Evolutionary conservation across 148 eudicot genomes (phyloP), one percentile per base, ranked within the genome.

Genomic region (Camellia granthamiana): DNA sequence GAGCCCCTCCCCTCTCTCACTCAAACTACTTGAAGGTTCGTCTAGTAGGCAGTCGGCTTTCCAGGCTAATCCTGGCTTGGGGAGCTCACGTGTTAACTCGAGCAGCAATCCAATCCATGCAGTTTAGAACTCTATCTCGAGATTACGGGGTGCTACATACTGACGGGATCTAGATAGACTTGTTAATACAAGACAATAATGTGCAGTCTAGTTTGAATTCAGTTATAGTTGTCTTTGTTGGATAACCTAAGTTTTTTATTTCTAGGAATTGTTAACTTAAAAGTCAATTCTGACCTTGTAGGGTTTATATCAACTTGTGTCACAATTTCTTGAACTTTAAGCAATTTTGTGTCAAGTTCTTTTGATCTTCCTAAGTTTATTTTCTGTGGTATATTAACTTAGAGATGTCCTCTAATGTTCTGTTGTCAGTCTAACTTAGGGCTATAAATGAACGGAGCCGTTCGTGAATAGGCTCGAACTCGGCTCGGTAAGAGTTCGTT

Each of bases 21-120:
- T 88, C 16, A 88, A 91, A 74, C 84, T 88, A 47, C 87, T 86
- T 1, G 89, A 90, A 10, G 97, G 97, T 69, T 72, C 38, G 1
- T 30, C 92, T 6, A 80, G 86, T 38, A 84, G 97, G 78, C 97
- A 91, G 67, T 93, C 97, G 3, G 93, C 97, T 42, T 93, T 93
- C 74, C 97, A 93, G 65, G 85, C 92, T 59, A 93, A 90, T 66
- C 87, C 90, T 1, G 79, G 82, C 12, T 77, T 90, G 6, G 85
- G 87, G 38, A 82, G 80, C 73, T 84, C 94, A 23, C 81, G 82
- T 73, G 84, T 89, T 81, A 76, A 83, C 77, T 87, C 90, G 9
- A 81, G 84, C 76, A 80, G 83, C 74, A 87, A 74, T 59, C 88
- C 88, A 15, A 88, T 92, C 67, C 93, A 88, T 83, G 93, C 97